Evolutionary conservation across 2,329 filamentous ascomycete species (phyloP).

Genomic region (Beauveria medogensis): DNA sequence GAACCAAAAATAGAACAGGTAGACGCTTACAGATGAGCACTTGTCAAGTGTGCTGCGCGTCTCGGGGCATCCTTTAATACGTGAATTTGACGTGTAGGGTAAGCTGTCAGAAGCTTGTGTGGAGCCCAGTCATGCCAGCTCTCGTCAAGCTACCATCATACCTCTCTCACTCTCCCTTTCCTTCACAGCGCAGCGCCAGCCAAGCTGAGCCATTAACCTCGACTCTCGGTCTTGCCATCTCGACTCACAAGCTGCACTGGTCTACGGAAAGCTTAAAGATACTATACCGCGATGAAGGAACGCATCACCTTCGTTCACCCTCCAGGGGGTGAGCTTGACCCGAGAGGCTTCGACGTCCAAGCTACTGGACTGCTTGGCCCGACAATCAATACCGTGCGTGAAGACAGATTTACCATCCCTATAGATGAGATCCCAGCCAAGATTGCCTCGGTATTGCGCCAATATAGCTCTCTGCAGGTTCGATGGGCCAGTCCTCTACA

Average conservation of each 20-base stretch:
- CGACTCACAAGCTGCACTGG: not conserved
- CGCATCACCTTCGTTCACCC: constrained; percentile 71
- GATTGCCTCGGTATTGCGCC: constrained; percentile 52
- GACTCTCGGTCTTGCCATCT: not conserved
- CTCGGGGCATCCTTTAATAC: not conserved
- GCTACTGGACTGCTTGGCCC: constrained; percentile 47
- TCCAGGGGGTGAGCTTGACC: constrained; percentile 55
- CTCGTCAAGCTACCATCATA: not conserved
- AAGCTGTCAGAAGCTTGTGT: not conserved
- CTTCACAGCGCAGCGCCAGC: not conserved
- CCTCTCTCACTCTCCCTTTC: not conserved
- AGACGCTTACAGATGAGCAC: too few relatives aligned
- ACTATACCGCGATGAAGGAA: constrained; percentile 52
- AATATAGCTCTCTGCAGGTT: constrained; percentile 66
- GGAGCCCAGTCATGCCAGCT: constrained; percentile 1
- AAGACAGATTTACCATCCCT: constrained; percentile 69
- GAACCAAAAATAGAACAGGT: too few relatives aligned
- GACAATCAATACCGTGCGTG: constrained; percentile 57
- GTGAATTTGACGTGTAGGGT: not conserved
- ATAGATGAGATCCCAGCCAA: constrained; percentile 66
- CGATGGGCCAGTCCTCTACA: constrained; percentile 60
- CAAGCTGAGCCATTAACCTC: not conserved
- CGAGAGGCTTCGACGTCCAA: constrained; percentile 51
- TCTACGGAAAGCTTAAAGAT: not conserved
- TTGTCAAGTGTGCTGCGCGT: not conserved